These are phyloP conservation scores for Phytophthora fragariae DNA, from an alignment of 352 stramenopile species.

Conservation along the genomic window DNA sequence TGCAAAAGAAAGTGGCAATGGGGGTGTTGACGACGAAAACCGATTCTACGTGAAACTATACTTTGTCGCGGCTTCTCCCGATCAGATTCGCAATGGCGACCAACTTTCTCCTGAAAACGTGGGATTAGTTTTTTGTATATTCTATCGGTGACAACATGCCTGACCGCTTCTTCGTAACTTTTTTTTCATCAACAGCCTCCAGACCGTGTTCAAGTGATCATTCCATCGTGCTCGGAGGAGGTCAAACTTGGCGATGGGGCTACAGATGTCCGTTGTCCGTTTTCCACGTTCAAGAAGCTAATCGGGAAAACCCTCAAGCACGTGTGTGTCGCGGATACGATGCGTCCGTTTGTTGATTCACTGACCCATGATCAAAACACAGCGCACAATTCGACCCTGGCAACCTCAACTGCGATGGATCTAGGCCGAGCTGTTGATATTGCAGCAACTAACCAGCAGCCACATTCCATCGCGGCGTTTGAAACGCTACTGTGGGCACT, in stretches of 20 bases:
- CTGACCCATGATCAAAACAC: conserved; percentile 24
- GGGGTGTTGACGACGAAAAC: conserved; percentile 22
- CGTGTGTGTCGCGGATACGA: conserved; percentile 72
- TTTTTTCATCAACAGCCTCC: conserved; percentile 50
- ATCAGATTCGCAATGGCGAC: conserved; percentile 75
- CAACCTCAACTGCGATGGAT: conserved; percentile 9
- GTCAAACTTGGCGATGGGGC: conserved; percentile 49
- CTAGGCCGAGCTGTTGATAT: conserved; percentile 11
- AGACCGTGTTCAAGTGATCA: conserved; percentile 67
- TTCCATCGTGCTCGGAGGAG: conserved; percentile 77
- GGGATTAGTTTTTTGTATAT: conserved; percentile 15
- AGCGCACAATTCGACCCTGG: conserved; percentile 5
- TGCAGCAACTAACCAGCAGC: not conserved
- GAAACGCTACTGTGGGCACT: conserved; percentile 45
- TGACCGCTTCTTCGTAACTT: not conserved
- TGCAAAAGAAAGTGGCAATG: conserved; percentile 1
- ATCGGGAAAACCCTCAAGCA: conserved; percentile 73
- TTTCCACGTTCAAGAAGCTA: conserved; percentile 73
- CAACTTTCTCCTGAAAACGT: conserved; percentile 67
- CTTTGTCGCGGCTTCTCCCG: conserved; percentile 72
- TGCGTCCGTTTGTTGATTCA: conserved; percentile 72
- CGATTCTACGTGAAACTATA: conserved; percentile 75
- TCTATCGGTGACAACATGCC: not conserved
- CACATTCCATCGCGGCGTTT: conserved; percentile 19
- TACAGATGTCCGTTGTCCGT: conserved; percentile 64